Percentiles rank a stretch among this genome's conserved stretches.
Conservation (phyloP, 306 rosid species). For the Vigna radiata region DNA sequence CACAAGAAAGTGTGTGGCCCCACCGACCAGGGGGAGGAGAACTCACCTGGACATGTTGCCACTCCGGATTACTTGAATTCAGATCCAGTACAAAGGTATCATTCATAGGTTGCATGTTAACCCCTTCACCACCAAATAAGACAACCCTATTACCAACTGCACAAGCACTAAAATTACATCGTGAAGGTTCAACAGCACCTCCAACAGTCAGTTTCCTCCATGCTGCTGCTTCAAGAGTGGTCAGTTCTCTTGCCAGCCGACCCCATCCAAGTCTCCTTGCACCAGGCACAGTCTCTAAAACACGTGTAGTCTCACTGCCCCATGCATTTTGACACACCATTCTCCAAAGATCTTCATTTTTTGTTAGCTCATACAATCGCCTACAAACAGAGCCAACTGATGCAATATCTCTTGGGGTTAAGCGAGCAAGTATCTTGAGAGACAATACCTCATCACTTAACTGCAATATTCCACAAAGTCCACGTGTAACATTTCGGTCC, state of each 20-base stretch:
- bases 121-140: slow-evolving; percentile 99
- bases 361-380: slow-evolving; percentile 75
- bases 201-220: slow-evolving; percentile 97
- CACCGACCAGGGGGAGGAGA: slow-evolving; percentile 99
- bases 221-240: slow-evolving; percentile 98
- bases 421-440: slow-evolving; percentile 85
- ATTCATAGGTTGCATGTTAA: slow-evolving; percentile 99
- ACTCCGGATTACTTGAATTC: slow-evolving; percentile 88
- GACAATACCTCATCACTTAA: slow-evolving; percentile 94
- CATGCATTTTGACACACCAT: slow-evolving; percentile 99
- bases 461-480: slow-evolving; percentile 90
- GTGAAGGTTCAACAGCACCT: slow-evolving; percentile 96
- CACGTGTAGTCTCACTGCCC: slow-evolving; percentile 96
- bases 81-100: slow-evolving; percentile 96
- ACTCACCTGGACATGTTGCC: slow-evolving; percentile 98
- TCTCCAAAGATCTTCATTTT: slow-evolving; percentile 95
- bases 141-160: slow-evolving; percentile 98
- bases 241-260: slow-evolving; percentile 88
- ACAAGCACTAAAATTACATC: slow-evolving; percentile 98
- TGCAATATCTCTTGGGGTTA: slow-evolving; percentile 97
- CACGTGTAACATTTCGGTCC: slow-evolving; percentile 87
- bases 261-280: slow-evolving; percentile 99
- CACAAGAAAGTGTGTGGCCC: slow-evolving; percentile 98
- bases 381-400: slow-evolving; percentile 90
- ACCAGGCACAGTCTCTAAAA: slow-evolving; percentile 95